Evolutionary conservation across 176 grass and related monocot genomes (phyloP), one percentile per base, ranked within the genome.

Genomic region (Rhynchospora tenuis): DNA sequence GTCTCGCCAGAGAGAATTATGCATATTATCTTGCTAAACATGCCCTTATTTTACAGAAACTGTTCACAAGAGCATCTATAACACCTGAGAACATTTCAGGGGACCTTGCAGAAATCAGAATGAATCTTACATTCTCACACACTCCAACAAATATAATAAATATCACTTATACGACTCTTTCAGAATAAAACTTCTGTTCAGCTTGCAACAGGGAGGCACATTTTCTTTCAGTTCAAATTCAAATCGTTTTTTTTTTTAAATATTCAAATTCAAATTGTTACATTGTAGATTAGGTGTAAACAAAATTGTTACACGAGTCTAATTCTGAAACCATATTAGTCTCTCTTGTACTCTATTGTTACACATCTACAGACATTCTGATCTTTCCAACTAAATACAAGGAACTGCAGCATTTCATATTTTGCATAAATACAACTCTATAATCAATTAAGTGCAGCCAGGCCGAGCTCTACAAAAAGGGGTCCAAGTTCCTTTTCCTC

Each of bases 381-480:
- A 47, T 31, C 54, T 55, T 55, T 16, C 73, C 48, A 55, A 54
- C 28, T 76, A 76, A 55, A 19, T 54, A 74, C 51, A 20, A 76
- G 6, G 23, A 76, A 24, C 7, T 55, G 16, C 50, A 15, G 43
- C 42, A 81, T 44, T 26, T 81, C 48, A 33, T 19, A 19, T 58
- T 68, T 73, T 24, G n/a, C 13, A 64, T 23, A 48, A 85, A 74
- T 9, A 27, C n/a, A 47, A 1, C 11, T 43, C 89, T 94, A 94
- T 16, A 86, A 55, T 54, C 29, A 68, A 52, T 28, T 64, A 67
- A 26, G 48, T 64, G 70, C 61, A 9, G 79, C 62, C 7, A 91
- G 60, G 82, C 96, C 93, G 22, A 99, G 83, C 79, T 95, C 88
- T 0, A 90, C 84, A 38, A 44, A 78, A 11, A 95, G 85, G 23